Evolutionary conservation across 2,329 filamentous ascomycete species (phyloP).

Genomic region (Didymella arachidicola): DNA sequence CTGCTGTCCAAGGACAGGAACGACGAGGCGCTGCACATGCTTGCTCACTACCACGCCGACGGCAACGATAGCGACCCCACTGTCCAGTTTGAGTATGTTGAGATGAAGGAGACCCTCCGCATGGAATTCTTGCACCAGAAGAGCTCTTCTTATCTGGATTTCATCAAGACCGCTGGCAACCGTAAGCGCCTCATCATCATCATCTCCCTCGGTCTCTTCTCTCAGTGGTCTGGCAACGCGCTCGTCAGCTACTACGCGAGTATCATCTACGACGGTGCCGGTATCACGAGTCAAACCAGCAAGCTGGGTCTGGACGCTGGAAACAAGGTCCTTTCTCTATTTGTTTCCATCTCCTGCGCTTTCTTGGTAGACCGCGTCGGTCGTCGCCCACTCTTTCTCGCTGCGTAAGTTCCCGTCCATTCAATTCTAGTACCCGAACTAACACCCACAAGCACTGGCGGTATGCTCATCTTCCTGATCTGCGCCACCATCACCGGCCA

Average conservation of each 20-base stretch:
- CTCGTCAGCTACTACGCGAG: constrained; percentile 51
- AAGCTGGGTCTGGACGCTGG: constrained; percentile 44
- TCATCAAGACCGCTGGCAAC: constrained; percentile 47
- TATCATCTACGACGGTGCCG: constrained; percentile 49
- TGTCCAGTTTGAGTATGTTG: constrained; percentile 21
- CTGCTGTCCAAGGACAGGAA: constrained; percentile 61
- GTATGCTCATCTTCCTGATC: constrained; percentile 10
- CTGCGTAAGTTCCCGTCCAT: constrained; percentile 7
- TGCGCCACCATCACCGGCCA: neutral
- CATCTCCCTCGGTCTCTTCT: constrained; percentile 48
- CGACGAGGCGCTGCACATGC: constrained; percentile 60
- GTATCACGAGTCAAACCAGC: constrained; percentile 45
- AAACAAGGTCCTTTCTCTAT: constrained; percentile 52
- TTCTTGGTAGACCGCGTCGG: constrained; percentile 52
- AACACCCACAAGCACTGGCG: constrained; percentile 1
- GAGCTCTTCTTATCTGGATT: constrained; percentile 21
- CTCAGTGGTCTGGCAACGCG: constrained; percentile 52
- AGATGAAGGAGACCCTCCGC: constrained; percentile 26
- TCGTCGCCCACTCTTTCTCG: constrained; percentile 55
- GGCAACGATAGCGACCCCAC: constrained; percentile 47
- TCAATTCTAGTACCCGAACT: neutral
- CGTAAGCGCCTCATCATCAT: constrained; percentile 52
- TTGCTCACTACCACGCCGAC: constrained; percentile 55
- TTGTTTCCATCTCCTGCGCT: constrained; percentile 36
- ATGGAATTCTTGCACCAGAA: constrained; percentile 30